Base-by-base conservation (phyloP, 257 asterid genomes). In the Misopates orontium region DNA sequence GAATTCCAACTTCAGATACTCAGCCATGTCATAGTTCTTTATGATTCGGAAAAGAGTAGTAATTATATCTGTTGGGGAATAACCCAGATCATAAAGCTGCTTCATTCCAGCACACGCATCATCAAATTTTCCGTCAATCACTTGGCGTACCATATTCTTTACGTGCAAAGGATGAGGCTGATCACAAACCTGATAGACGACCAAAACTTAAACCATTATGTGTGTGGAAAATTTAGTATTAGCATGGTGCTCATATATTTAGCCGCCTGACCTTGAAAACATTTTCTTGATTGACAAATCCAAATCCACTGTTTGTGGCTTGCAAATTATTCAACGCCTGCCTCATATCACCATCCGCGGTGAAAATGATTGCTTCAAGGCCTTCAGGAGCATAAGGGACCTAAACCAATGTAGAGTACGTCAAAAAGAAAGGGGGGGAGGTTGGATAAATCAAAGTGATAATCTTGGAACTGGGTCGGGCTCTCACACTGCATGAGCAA, bases 321-420 rank as follows among this genome's bases (percentile, higher is more conserved):
- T 94, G 99, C 84, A 94, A 78, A 88, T 94, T 94, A 71, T 94
- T 94, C 81, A 94, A 74, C 51, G 96, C 99, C 60, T 94, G 99
- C 69, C 97, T 83, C 99, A 90, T 94, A 67, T 94, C 99, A 62
- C 99, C 99, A 82, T 94, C 97, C 64, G 99, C 96, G 22, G 99
- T 90, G 80, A 94, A 94, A 68, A 94, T 90, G 69, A 94, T 83
- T 17, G 99, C 97, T 74, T 90, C 99, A 69, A 94, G 96, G 60
- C 99, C 99, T 80, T 94, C 96, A 0, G 97, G 97, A 64, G 74
- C 95, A 79, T 90, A 94, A 61, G 97, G 87, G 49, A 94, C 95
- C 99, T 94, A 75, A 60, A 64, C 19, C 71, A 58, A 44, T 52
- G n/a, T n/a, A n/a, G n/a, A n/a, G n/a, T n/a, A n/a, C n/a, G n/a